Evolutionary conservation across 345 rosid species (phyloP).

Genomic region (Psidium friedrichsthalianum): DNA sequence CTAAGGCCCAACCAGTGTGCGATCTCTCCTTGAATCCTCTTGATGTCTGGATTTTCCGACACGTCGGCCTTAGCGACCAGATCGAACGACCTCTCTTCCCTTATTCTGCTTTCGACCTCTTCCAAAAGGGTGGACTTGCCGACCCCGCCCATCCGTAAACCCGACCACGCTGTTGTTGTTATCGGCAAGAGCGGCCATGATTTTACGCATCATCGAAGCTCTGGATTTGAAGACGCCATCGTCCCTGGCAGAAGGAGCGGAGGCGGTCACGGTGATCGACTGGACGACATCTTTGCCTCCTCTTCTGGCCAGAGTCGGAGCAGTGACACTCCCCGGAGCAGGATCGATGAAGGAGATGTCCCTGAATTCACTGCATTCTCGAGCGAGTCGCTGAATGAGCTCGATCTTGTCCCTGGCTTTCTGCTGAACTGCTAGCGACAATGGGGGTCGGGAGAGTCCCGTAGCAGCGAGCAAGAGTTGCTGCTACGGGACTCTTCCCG

Average conservation of each 20-base stretch:
- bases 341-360: neutral
- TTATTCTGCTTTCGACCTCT: fast-evolving
- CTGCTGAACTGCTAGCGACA: neutral
- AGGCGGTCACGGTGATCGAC: fast-evolving
- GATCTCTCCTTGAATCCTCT: neutral
- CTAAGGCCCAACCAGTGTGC: neutral
- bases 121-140: neutral
- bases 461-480: neutral
- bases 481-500: neutral
- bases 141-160: neutral
- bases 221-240: fast-evolving
- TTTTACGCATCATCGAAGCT: fast-evolving
- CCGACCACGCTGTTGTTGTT: neutral
- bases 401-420: neutral
- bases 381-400: fast-evolving
- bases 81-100: fast-evolving
- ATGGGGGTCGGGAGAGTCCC: neutral
- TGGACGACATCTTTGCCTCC: neutral
- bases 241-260: fast-evolving
- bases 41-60: neutral
- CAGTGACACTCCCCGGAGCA: neutral
- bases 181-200: neutral
- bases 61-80: neutral
- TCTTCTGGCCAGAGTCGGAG: fast-evolving
- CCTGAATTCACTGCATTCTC: fast-evolving